Conservation (phyloP, 257 asterid genomes). For the Avicennia marina region DNA sequence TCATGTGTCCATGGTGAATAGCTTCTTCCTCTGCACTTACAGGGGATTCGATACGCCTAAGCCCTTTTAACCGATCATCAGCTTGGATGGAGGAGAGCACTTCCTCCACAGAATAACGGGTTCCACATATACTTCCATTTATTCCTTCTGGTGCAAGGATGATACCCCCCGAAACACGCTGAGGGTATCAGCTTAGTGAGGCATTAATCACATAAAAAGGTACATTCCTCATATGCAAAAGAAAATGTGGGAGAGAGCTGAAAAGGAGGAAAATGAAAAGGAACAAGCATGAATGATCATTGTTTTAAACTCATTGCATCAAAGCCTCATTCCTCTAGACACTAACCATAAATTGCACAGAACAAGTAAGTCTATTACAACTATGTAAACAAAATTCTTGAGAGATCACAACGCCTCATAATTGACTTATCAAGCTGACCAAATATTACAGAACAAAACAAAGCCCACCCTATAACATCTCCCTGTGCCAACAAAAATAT, state of each 20-base stretch:
- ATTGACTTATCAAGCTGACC: neutral
- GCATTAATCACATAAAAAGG: slow-evolving; percentile 17
- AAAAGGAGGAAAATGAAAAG: neutral
- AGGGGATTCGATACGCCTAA: slow-evolving; percentile 81
- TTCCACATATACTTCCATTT: slow-evolving; percentile 93
- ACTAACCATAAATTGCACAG: neutral
- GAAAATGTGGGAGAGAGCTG: neutral
- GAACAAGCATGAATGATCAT: neutral
- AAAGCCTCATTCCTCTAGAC: neutral
- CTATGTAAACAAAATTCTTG: neutral
- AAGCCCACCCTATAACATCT: neutral
- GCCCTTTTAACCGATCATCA: slow-evolving; percentile 69
- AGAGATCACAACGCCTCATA: neutral
- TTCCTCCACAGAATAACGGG: slow-evolving; percentile 58
- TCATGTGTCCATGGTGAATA: slow-evolving; percentile 84
- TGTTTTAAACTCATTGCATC: neutral
- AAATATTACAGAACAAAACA: neutral
- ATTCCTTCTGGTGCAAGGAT: slow-evolving; percentile 98
- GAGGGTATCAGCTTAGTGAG: slow-evolving; percentile 76
- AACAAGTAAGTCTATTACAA: neutral
- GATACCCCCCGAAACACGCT: slow-evolving; percentile 98
- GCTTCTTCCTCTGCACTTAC: slow-evolving; percentile 98
- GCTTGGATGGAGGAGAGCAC: slow-evolving; percentile 69
- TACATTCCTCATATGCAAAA: neutral
- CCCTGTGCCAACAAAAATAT: no score